Evolutionary conservation across 2,329 filamentous ascomycete species (phyloP).

Genomic region (Xylaria polymorpha): DNA sequence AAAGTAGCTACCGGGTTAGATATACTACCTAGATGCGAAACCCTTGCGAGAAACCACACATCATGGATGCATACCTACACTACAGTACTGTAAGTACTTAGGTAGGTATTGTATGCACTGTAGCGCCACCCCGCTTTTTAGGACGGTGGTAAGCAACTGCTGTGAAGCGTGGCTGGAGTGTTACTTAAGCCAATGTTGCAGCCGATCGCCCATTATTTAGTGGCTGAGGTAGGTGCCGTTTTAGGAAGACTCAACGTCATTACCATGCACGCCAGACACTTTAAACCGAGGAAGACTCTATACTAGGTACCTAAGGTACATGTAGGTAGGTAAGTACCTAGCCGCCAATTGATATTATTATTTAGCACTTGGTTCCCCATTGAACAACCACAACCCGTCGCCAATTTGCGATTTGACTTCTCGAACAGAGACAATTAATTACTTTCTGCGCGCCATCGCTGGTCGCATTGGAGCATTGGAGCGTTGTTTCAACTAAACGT

Average conservation of each 20-base stretch:
- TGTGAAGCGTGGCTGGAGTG: slow-evolving; percentile 13
- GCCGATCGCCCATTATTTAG: slow-evolving; percentile 15
- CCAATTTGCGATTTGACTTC: slow-evolving; percentile 7
- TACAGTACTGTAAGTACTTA: no score
- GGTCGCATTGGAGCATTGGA: slow-evolving; percentile 18
- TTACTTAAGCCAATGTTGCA: slow-evolving; percentile 4
- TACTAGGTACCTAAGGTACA: background rate
- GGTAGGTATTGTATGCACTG: no score
- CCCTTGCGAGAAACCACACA: background rate
- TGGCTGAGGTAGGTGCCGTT: slow-evolving; percentile 21
- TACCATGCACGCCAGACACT: slow-evolving; percentile 7
- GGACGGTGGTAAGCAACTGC: no score
- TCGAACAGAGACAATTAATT: slow-evolving; percentile 23
- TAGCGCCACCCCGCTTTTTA: no score
- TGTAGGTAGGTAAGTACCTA: background rate
- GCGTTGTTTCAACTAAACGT: background rate
- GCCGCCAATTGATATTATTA: slow-evolving; percentile 2
- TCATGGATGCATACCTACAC: background rate
- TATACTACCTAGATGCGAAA: no score
- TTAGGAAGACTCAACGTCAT: slow-evolving; percentile 36
- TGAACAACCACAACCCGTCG: slow-evolving; percentile 8
- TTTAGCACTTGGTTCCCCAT: slow-evolving; percentile 5
- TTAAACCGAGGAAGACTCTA: background rate
- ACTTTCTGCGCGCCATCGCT: background rate
- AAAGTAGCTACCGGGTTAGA: background rate